These are phyloP conservation scores for Cyberlindnera lachancei DNA, from an alignment of 805 yeast genomes.

Conservation along the genomic window DNA sequence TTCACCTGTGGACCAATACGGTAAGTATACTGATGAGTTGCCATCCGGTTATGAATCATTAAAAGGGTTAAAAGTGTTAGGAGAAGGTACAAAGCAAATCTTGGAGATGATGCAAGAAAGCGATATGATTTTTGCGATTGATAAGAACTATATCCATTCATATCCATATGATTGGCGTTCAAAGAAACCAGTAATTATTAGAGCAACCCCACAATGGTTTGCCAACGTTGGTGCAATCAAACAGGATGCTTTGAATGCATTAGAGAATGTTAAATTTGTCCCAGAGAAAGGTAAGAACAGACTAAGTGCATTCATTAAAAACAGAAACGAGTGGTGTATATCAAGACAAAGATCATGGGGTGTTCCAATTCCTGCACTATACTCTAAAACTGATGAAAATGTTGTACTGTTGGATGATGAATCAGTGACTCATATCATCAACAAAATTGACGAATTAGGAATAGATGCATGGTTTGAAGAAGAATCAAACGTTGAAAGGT, in stretches of 20 bases:
- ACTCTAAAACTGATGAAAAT: slow-evolving; percentile 45
- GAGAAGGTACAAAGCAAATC: slow-evolving; percentile 44
- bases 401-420: slow-evolving; percentile 53
- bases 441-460: slow-evolving; percentile 48
- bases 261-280: slow-evolving; percentile 56
- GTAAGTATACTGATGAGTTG: slow-evolving; percentile 51
- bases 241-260: slow-evolving; percentile 47
- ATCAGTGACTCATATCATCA: slow-evolving; percentile 51
- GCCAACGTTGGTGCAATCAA: slow-evolving; percentile 76
- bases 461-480: slow-evolving; percentile 74
- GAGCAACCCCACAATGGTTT: slow-evolving; percentile 97
- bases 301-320: slow-evolving; percentile 60
- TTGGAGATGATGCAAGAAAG: slow-evolving; percentile 34
- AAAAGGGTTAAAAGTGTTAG: slow-evolving; percentile 53
- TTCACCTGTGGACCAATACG: slow-evolving; percentile 76
- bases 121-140: slow-evolving; percentile 40
- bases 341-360: slow-evolving; percentile 98
- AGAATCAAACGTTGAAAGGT: slow-evolving; percentile 44
- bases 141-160: slow-evolving; percentile 59
- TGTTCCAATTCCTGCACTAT: slow-evolving; percentile 89
- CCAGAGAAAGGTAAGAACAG: slow-evolving; percentile 73
- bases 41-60: slow-evolving; percentile 40
- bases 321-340: slow-evolving; percentile 94
- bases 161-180: slow-evolving; percentile 98
- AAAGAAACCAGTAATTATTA: slow-evolving; percentile 86